Evolutionary conservation across 768 basidiomycete species (phyloP).

Genomic region (Kockovaella imperatae): DNA sequence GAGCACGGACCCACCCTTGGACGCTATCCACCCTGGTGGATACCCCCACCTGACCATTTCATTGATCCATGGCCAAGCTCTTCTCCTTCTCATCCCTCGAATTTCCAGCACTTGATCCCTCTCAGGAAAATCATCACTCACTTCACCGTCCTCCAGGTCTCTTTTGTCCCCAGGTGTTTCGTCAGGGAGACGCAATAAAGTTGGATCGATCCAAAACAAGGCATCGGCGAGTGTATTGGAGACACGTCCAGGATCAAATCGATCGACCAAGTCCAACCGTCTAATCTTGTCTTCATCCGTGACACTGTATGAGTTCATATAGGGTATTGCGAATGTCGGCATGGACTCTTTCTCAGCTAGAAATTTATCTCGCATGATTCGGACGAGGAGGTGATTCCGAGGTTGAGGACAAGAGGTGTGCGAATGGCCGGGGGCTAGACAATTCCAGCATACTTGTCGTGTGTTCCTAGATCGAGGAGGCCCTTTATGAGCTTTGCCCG

Average conservation of each 20-base stretch:
- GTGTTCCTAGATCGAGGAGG: neutral
- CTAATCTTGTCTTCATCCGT: slow-evolving; percentile 17
- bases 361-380: slow-evolving; percentile 13
- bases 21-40: slow-evolving; percentile 31
- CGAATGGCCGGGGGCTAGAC: slow-evolving; percentile 23
- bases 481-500: neutral
- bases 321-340: slow-evolving; percentile 6
- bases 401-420: slow-evolving; percentile 20
- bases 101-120: slow-evolving; percentile 1
- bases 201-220: slow-evolving; percentile 13
- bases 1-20: slow-evolving; percentile 14
- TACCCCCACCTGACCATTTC: slow-evolving; percentile 34
- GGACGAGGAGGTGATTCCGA: slow-evolving; percentile 18
- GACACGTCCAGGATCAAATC: slow-evolving; percentile 20
- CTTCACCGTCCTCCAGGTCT: neutral
- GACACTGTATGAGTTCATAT: slow-evolving; percentile 8
- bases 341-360: slow-evolving; percentile 5
- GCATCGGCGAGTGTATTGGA: slow-evolving; percentile 20
- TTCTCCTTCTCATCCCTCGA: slow-evolving; percentile 3
- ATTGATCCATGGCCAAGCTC: slow-evolving; percentile 26
- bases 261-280: slow-evolving; percentile 12
- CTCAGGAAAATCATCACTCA: slow-evolving; percentile 1
- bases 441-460: slow-evolving; percentile 31
- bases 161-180: slow-evolving; percentile 1
- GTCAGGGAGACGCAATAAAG: neutral